These are phyloP conservation scores for Fusarium robinianum DNA, from an alignment of 2,329 filamentous ascomycete species.

Conservation along the genomic window DNA sequence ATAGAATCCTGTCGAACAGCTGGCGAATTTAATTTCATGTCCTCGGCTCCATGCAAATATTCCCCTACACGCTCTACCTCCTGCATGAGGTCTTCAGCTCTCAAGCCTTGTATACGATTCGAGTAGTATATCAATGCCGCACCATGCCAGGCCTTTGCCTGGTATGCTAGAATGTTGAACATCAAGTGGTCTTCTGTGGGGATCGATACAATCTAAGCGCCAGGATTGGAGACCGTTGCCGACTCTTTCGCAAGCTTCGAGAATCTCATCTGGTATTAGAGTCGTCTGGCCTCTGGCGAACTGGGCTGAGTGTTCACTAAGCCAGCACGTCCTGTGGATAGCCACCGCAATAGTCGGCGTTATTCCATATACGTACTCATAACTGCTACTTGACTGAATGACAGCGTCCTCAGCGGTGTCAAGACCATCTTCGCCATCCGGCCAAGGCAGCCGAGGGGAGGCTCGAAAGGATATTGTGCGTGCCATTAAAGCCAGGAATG, in stretches of 20 bases:
- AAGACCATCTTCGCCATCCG: neutral
- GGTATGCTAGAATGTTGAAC: constrained; percentile 2
- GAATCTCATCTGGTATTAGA: constrained; percentile 6
- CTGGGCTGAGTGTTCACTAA: constrained; percentile 4
- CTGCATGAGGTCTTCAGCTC: neutral
- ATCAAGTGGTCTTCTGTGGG: neutral
- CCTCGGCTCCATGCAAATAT: neutral
- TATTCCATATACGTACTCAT: constrained; percentile 15
- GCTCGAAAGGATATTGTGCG: constrained; percentile 9
- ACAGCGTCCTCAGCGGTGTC: neutral
- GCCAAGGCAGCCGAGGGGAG: constrained; percentile 3
- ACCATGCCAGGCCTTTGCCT: constrained; percentile 11
- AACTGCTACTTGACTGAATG: constrained; percentile 5
- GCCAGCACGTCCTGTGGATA: constrained; percentile 9
- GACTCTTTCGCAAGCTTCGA: constrained; percentile 7
- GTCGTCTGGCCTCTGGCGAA: neutral
- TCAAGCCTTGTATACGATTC: constrained; percentile 5
- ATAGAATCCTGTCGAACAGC: neutral
- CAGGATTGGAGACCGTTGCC: constrained; percentile 10
- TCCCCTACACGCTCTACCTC: too few relatives aligned
- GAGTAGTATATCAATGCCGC: constrained; percentile 13
- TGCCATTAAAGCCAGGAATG: constrained; percentile 15
- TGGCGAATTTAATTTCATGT: constrained; percentile 1
- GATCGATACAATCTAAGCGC: constrained; percentile 3
- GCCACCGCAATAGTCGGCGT: constrained; percentile 6